Conservation (phyloP, 2,329 filamentous ascomycete genomes). For the Epichloe elymi region DNA sequence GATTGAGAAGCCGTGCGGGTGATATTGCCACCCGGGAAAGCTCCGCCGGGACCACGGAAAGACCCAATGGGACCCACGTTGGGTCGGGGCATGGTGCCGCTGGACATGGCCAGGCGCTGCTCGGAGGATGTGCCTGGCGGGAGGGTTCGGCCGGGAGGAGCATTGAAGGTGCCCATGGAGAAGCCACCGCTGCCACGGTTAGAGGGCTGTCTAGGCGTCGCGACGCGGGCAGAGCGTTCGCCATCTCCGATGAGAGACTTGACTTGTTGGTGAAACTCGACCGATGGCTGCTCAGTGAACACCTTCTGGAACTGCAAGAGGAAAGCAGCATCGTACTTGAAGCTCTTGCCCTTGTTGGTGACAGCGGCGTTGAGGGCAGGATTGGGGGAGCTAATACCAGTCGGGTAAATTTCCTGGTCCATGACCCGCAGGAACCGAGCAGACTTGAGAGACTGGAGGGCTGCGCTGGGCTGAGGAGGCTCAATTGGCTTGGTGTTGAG, state of each 20-base stretch:
- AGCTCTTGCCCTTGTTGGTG: constrained; percentile 64
- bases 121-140: constrained; percentile 66
- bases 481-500: constrained; percentile 75
- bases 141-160: constrained; percentile 39
- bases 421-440: constrained; percentile 77
- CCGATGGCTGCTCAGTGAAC: constrained; percentile 90
- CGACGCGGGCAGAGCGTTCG: constrained; percentile 42
- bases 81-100: constrained; percentile 34
- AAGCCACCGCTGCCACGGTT: constrained; percentile 36
- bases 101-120: constrained; percentile 58
- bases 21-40: constrained; percentile 53
- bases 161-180: constrained; percentile 60
- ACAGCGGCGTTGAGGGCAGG: constrained; percentile 76
- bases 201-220: constrained; percentile 44
- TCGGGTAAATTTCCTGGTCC: constrained; percentile 67
- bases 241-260: constrained; percentile 75
- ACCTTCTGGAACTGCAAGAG: constrained; percentile 91
- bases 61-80: constrained; percentile 27
- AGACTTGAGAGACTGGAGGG: constrained; percentile 84
- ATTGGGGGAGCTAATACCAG: constrained; percentile 77
- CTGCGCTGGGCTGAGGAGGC: constrained; percentile 83
- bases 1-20: constrained; percentile 50
- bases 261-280: constrained; percentile 87
- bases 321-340: constrained; percentile 93
- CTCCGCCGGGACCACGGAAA: constrained; percentile 31